phyloP scores from a whole-genome alignment of 2,329 filamentous ascomycete genomes.

The Hymenoscyphus albidus region DNA sequence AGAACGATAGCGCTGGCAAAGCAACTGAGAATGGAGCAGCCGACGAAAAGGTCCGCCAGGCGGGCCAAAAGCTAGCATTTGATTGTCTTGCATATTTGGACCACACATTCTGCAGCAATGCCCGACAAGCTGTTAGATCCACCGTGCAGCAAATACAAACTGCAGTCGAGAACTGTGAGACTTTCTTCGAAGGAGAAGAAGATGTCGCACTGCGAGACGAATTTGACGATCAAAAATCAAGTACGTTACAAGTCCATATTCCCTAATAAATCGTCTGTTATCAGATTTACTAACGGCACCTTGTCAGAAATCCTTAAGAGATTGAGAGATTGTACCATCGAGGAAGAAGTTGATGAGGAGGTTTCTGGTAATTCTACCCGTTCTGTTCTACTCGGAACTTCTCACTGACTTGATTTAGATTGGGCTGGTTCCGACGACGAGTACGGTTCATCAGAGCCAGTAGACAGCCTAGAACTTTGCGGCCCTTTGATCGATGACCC shows the following conservation, averaged over 20 bases:
- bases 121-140: slow-evolving; percentile 29
- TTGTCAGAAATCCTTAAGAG: slow-evolving; percentile 27
- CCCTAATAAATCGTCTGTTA: background rate
- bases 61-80: slow-evolving; percentile 28
- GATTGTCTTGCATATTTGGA: slow-evolving; percentile 32
- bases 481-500: slow-evolving; percentile 42
- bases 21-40: slow-evolving; percentile 19
- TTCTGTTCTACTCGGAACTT: background rate
- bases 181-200: slow-evolving; percentile 27
- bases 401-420: slow-evolving; percentile 19
- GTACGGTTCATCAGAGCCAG: slow-evolving; percentile 50
- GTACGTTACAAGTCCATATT: slow-evolving; percentile 20
- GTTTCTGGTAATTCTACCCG: slow-evolving; percentile 35
- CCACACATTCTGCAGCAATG: slow-evolving; percentile 29
- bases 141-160: slow-evolving; percentile 27
- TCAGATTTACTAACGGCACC: background rate
- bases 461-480: slow-evolving; percentile 46
- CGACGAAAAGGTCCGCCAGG: slow-evolving; percentile 9
- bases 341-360: slow-evolving; percentile 38
- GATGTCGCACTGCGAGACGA: slow-evolving; percentile 15
- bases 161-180: slow-evolving; percentile 26
- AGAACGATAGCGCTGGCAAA: slow-evolving; percentile 16
- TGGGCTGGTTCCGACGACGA: slow-evolving; percentile 36
- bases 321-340: slow-evolving; percentile 33
- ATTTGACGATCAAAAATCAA: slow-evolving; percentile 18